Percentiles rank a stretch among this genome's conserved stretches.
phyloP scores from a whole-genome alignment of 192 early-diverging fungal species.

The Coemansia guatemalensis region DNA sequence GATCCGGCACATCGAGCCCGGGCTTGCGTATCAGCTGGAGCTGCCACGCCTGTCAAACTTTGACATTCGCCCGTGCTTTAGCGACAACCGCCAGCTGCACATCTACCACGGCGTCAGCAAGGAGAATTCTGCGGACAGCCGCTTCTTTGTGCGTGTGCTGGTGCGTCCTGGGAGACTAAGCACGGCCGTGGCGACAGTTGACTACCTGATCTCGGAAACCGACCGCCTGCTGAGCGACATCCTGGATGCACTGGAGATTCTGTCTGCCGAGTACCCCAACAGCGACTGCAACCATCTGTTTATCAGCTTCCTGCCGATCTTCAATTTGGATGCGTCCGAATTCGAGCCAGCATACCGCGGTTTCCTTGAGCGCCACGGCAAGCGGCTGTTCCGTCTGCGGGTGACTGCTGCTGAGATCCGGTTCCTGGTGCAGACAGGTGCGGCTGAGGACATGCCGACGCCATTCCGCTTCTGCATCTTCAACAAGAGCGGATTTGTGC shows the following conservation, averaged over 20 bases:
- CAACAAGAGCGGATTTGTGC: constrained; percentile 89
- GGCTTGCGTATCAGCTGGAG: constrained; percentile 97
- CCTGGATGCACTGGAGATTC: constrained; percentile 91
- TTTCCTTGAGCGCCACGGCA: constrained; percentile 91
- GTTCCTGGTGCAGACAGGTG: constrained; percentile 82
- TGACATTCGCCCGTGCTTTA: constrained; percentile 93
- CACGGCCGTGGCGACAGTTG: constrained; percentile 80
- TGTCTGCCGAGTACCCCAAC: constrained; percentile 87
- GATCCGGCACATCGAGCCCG: constrained; percentile 98
- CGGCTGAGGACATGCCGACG: constrained; percentile 61
- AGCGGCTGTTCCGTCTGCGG: constrained; percentile 90
- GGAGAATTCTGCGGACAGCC: constrained; percentile 89
- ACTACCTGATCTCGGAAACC: constrained; percentile 94
- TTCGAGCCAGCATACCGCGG: constrained; percentile 83
- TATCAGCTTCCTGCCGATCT: constrained; percentile 97
- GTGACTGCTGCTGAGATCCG: constrained; percentile 96
- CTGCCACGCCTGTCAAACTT: constrained; percentile 89
- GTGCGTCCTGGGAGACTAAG: constrained; percentile 88
- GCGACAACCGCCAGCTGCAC: constrained; percentile 92
- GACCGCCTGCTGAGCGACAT: constrained; percentile 92
- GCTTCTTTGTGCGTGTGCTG: constrained; percentile 97
- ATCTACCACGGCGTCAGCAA: constrained; percentile 95
- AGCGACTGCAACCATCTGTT: constrained; percentile 99
- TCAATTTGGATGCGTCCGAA: constrained; percentile 81
- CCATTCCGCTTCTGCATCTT: constrained; percentile 90